These are phyloP conservation scores for Claviceps paspali DNA, from an alignment of 2,329 filamentous ascomycete genomes.

Conservation along the genomic window DNA sequence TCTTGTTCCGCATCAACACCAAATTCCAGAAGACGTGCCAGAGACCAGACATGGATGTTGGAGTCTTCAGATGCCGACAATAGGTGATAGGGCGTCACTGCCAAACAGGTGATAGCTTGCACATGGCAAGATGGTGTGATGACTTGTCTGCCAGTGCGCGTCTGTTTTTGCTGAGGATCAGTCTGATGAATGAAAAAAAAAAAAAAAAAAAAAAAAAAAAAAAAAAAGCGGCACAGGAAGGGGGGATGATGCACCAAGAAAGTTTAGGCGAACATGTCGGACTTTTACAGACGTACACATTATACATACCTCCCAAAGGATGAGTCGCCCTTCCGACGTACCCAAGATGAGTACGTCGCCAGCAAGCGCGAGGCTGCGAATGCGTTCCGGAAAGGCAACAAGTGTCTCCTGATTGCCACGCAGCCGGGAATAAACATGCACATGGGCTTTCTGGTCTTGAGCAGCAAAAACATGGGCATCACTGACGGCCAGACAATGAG, in stretches of 20 bases:
- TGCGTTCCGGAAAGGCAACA: constrained; percentile 75
- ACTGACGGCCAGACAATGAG: constrained; percentile 67
- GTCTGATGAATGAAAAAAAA: no score
- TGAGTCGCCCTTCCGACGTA: constrained; percentile 69
- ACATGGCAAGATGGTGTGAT: constrained; percentile 66
- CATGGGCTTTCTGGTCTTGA: constrained; percentile 77
- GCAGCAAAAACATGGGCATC: constrained; percentile 78
- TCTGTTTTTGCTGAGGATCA: constrained; percentile 29
- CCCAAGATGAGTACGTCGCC: constrained; percentile 64
- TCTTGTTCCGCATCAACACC: constrained; percentile 41
- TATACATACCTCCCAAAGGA: constrained; percentile 73
- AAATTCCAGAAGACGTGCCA: constrained; percentile 55
- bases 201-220: no score
- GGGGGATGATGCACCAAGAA: no score
- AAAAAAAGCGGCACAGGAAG: no score
- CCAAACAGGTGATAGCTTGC: constrained; percentile 64
- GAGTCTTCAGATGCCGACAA: constrained; percentile 73
- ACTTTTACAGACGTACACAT: no score
- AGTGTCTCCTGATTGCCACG: constrained; percentile 79
- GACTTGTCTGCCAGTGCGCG: constrained; percentile 59
- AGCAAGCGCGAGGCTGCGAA: constrained; percentile 61
- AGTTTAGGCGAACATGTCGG: not conserved
- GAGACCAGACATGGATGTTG: constrained; percentile 83
- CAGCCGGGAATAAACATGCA: constrained; percentile 79
- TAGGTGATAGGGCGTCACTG: constrained; percentile 55